A percentile compares a stretch with the other conserved stretches of the same genome.
Evolutionary conservation across 495 filamentous ascomycete species (phyloP).

Genomic region (Xylaria intraflava): DNA sequence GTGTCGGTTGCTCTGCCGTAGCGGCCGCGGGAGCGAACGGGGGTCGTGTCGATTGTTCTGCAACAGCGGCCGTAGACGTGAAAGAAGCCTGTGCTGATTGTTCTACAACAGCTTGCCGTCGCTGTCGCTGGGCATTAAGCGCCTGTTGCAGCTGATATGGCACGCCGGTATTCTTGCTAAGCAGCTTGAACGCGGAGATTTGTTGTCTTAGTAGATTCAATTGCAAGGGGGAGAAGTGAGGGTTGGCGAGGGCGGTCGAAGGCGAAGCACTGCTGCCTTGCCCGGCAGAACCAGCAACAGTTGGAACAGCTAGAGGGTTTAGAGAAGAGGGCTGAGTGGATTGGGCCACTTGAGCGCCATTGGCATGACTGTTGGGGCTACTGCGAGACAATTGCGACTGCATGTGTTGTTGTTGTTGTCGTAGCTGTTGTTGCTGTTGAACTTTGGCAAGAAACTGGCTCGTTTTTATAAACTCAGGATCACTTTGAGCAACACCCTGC

Average conservation of each 20-base stretch:
- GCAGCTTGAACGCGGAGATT: slow-evolving; percentile 73
- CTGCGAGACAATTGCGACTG: slow-evolving; percentile 35
- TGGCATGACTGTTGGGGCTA: slow-evolving; percentile 40
- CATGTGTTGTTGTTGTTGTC: slow-evolving; percentile 41
- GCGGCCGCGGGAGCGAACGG: slow-evolving; percentile 40
- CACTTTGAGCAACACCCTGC: slow-evolving; percentile 61
- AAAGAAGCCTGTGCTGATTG: slow-evolving; percentile 37
- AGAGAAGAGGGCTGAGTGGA: slow-evolving; percentile 29
- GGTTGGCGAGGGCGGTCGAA: slow-evolving; percentile 38
- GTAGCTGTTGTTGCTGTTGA: slow-evolving; percentile 53
- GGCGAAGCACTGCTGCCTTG: slow-evolving; percentile 29
- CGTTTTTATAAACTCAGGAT: slow-evolving; percentile 75
- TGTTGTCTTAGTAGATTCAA: slow-evolving; percentile 64
- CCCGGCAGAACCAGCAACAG: slow-evolving; percentile 23
- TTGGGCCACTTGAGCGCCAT: slow-evolving; percentile 35
- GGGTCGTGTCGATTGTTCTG: slow-evolving; percentile 5
- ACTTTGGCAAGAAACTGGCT: slow-evolving; percentile 59
- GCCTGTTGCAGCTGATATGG: slow-evolving; percentile 66
- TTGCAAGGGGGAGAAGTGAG: slow-evolving; percentile 63
- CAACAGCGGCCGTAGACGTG: slow-evolving; percentile 43
- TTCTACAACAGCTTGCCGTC: slow-evolving; percentile 51
- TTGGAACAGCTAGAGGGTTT: slow-evolving; percentile 29
- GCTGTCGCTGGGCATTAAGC: slow-evolving; percentile 65
- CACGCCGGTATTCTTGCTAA: slow-evolving; percentile 74
- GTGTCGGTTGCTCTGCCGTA: slow-evolving; percentile 19